Evolutionary conservation across 768 basidiomycete species (phyloP).

Genomic region (Leucocoprinus sp.): DNA sequence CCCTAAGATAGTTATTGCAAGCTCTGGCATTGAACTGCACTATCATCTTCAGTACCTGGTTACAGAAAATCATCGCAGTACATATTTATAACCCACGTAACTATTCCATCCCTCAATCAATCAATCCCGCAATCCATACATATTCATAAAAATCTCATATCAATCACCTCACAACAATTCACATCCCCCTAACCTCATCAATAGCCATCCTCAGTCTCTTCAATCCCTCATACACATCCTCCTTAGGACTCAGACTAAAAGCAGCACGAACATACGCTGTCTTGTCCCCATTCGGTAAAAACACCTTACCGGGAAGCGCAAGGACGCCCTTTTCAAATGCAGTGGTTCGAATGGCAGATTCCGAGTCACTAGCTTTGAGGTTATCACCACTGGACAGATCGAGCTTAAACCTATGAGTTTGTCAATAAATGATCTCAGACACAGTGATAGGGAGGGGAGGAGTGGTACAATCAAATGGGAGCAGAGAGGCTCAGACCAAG

Average conservation of each 20-base stretch:
- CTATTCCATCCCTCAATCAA: no score
- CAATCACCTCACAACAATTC: neutral
- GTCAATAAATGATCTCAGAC: neutral
- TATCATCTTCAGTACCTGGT: no score
- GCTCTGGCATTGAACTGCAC: no score
- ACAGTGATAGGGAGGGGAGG: no score
- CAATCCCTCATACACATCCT: slow-evolving; percentile 70
- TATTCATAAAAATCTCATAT: neutral
- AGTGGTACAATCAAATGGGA: no score
- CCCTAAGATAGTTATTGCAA: no score
- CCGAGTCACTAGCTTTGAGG: slow-evolving; percentile 53
- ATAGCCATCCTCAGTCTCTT: slow-evolving; percentile 42
- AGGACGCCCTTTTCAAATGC: slow-evolving; percentile 79
- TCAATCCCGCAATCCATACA: neutral
- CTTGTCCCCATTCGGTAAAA: slow-evolving; percentile 63
- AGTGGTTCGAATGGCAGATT: slow-evolving; percentile 59
- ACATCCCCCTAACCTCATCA: slow-evolving; percentile 22
- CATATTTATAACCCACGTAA: no score
- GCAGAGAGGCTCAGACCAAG: neutral
- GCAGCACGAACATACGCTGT: slow-evolving; percentile 75
- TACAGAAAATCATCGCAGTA: no score
- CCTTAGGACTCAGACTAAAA: slow-evolving; percentile 62
- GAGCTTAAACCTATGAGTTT: slow-evolving; percentile 56
- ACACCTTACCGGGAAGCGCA: slow-evolving; percentile 81
- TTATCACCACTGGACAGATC: slow-evolving; percentile 27